A percentile compares a stretch with the other conserved stretches of the same genome.
Evolutionary conservation across 306 rosid genomes (phyloP).

Genomic region (Fragaria iinumae): DNA sequence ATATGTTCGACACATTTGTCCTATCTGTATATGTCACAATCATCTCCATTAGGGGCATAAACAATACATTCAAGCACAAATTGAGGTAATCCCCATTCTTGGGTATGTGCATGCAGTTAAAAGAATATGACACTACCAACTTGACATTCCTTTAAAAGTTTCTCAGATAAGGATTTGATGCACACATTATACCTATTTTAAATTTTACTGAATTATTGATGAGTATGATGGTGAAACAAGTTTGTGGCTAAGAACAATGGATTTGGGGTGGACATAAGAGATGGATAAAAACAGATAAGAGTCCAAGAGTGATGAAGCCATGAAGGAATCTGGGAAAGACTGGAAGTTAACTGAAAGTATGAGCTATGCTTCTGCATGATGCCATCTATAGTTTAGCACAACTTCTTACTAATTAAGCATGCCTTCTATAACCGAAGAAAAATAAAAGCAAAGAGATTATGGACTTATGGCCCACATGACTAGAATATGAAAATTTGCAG

Average conservation of each 20-base stretch:
- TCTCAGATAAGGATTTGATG: background rate
- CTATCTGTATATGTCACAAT: conserved; percentile 39
- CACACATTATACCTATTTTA: background rate
- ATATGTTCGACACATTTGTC: conserved; percentile 40
- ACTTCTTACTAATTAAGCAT: background rate
- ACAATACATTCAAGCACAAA: background rate
- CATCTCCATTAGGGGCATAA: background rate
- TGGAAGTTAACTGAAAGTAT: background rate
- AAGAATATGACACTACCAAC: background rate
- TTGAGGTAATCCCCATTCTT: background rate
- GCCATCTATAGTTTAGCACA: background rate
- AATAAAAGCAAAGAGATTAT: background rate
- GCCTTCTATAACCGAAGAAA: background rate
- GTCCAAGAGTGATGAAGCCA: background rate
- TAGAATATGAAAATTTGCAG: background rate
- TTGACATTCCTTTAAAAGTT: background rate
- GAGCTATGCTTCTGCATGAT: background rate
- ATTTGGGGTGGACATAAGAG: background rate
- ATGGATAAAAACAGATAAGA: background rate
- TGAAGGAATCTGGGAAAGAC: background rate
- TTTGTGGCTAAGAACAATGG: background rate
- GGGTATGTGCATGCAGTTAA: background rate
- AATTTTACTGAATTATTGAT: background rate
- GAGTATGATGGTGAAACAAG: background rate
- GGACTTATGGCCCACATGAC: background rate